Percentiles rank a stretch among this genome's conserved stretches.
Conservation (phyloP, 305 asterid genomes). For the Stenogyne calaminthoides region DNA sequence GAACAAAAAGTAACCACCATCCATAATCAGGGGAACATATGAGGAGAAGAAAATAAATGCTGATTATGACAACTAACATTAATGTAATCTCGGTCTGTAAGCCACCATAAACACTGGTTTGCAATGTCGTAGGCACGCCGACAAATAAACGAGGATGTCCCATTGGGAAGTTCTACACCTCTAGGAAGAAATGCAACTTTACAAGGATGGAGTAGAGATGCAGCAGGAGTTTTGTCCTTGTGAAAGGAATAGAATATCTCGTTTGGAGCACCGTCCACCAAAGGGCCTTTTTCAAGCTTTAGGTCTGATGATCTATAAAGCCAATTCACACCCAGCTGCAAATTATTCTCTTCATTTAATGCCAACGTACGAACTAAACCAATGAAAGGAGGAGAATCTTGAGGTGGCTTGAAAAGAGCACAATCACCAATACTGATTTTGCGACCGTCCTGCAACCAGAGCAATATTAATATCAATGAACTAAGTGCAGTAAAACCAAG, state of each 20-base stretch:
- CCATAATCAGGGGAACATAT: not conserved
- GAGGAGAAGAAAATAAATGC: not conserved
- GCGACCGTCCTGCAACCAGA: conserved; percentile 73
- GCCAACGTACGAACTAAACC: conserved; percentile 71
- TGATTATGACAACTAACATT: conserved; percentile 56
- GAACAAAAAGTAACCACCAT: not conserved
- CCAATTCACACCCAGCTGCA: conserved; percentile 82
- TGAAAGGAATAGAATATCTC: conserved; percentile 59
- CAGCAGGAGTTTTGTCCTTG: conserved; percentile 77
- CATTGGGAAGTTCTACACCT: conserved; percentile 82
- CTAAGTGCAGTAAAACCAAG: conserved; percentile 12
- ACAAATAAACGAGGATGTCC: conserved; percentile 83
- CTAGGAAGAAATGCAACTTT: conserved; percentile 96
- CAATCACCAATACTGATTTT: conserved; percentile 77
- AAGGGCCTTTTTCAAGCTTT: conserved; percentile 76
- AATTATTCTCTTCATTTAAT: conserved; percentile 49
- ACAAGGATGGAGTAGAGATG: conserved; percentile 94
- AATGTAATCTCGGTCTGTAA: conserved; percentile 82
- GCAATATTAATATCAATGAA: not conserved
- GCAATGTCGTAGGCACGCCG: conserved; percentile 81
- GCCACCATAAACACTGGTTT: conserved; percentile 85
- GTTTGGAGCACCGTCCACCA: conserved; percentile 76
- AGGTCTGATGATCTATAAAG: conserved; percentile 87
- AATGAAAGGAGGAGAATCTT: conserved; percentile 79
- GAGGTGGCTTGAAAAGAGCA: conserved; percentile 84